Evolutionary conservation across 306 rosid species (phyloP).

Genomic region (Cajanus cajan): DNA sequence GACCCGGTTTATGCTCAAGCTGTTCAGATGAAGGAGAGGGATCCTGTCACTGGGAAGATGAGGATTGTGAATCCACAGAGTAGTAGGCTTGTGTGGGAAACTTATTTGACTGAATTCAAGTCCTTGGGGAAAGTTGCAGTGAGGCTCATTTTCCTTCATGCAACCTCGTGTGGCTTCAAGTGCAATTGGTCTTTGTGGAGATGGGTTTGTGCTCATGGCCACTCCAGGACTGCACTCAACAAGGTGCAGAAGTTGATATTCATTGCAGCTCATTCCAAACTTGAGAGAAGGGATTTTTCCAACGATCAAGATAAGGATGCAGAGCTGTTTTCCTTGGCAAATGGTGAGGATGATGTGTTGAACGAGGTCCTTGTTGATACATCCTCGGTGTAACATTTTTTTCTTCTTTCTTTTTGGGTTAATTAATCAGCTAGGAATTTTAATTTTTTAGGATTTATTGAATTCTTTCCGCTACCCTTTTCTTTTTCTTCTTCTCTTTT

Average conservation of each 20-base stretch:
- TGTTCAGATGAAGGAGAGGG: conserved; percentile 66
- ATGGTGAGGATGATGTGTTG: conserved; percentile 56
- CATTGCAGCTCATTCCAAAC: conserved; percentile 64
- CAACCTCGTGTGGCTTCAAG: conserved; percentile 62
- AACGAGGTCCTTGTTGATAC: conserved; percentile 62
- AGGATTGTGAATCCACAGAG: conserved; percentile 62
- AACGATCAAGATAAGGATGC: conserved; percentile 51
- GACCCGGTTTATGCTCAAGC: conserved; percentile 64
- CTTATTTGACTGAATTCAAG: conserved; percentile 57
- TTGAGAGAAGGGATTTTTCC: conserved; percentile 57
- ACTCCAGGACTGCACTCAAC: conserved; percentile 47
- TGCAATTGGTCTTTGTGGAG: conserved; percentile 55
- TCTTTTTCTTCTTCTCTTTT: conserved; percentile 23
- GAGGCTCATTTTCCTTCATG: conserved; percentile 68
- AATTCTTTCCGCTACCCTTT: conserved; percentile 63
- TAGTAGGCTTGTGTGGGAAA: conserved; percentile 70
- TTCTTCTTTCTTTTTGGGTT: conserved; percentile 1
- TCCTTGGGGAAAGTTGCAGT: conserved; percentile 65
- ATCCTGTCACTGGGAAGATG: conserved; percentile 56
- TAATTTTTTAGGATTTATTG: conserved; percentile 59
- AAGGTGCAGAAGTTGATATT: conserved; percentile 56
- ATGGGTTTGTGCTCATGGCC: conserved; percentile 52
- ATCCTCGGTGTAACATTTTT: conserved; percentile 51
- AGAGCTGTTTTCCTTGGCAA: conserved; percentile 44
- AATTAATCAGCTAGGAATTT: conserved; percentile 38